Conservation (phyloP, 1,284 basidiomycete species). For the Limonomyces culmigenus region DNA sequence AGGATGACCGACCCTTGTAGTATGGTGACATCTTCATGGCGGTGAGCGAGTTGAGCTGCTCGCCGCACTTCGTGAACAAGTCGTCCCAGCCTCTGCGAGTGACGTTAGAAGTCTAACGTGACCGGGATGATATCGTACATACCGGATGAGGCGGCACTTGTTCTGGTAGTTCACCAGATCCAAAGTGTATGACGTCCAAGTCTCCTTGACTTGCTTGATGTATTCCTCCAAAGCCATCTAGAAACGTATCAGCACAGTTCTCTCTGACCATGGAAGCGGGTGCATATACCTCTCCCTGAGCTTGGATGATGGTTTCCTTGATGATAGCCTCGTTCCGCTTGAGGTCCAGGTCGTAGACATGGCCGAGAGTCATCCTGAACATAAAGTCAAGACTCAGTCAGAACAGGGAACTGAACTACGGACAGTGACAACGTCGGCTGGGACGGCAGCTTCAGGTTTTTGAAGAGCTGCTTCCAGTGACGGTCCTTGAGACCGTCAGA, state of each 20-base stretch:
- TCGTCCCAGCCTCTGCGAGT: conserved; percentile 84
- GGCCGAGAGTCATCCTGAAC: conserved; percentile 80
- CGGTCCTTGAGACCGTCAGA: conserved; percentile 95
- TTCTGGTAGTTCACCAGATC: conserved; percentile 98
- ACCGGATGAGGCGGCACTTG: conserved; percentile 91
- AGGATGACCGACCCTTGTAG: conserved; percentile 66
- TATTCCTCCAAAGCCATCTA: conserved; percentile 91
- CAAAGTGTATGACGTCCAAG: conserved; percentile 90
- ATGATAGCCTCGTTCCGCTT: conserved; percentile 85
- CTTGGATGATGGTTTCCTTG: conserved; percentile 91
- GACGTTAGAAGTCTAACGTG: conserved; percentile 3
- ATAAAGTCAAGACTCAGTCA: conserved; percentile 4
- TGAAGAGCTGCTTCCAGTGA: conserved; percentile 98
- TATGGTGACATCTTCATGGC: conserved; percentile 98
- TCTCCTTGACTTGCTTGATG: conserved; percentile 90
- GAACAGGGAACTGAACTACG: conserved; percentile 12
- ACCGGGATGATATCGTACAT: conserved; percentile 8
- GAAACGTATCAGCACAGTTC: conserved; percentile 1
- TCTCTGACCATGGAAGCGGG: neutral
- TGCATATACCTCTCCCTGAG: conserved; percentile 78
- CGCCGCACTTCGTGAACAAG: conserved; percentile 89
- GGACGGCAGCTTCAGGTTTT: conserved; percentile 57
- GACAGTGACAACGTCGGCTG: conserved; percentile 56
- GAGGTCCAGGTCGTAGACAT: conserved; percentile 94
- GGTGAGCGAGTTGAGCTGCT: conserved; percentile 88